Percentiles rank a stretch among this genome's conserved stretches.
Conservation (phyloP, 75 land plant genomes). For the Ceratopteris richardii region DNA sequence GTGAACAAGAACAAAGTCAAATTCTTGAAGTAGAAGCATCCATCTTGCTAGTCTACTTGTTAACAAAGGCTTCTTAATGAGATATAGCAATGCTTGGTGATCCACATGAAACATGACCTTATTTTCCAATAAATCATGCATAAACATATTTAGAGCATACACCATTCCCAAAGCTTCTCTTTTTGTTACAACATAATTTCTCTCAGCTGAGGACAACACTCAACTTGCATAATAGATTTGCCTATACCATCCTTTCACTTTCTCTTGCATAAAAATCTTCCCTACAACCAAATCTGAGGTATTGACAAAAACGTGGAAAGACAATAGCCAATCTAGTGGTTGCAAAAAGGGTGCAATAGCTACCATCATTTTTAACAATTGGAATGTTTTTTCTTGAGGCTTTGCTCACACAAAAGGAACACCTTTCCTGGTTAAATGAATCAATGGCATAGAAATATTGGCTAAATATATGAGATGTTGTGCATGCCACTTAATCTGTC, state of each 20-base stretch:
- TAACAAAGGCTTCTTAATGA: neutral
- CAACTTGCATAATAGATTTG: neutral
- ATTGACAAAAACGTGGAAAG: conserved; percentile 1
- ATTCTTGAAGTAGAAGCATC: conserved; percentile 6
- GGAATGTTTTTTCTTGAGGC: neutral
- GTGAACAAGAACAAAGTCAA: neutral
- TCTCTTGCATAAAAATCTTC: neutral
- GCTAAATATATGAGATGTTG: neutral
- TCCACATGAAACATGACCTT: neutral
- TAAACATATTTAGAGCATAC: neutral
- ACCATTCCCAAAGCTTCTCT: neutral
- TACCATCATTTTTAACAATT: neutral
- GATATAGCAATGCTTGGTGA: conserved; percentile 2
- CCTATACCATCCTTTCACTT: too few species aligned
- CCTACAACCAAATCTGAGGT: conserved; percentile 4
- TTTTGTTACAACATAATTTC: conserved; percentile 7
- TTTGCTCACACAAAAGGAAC: neutral
- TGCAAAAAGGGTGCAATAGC: neutral
- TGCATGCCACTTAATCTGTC: neutral
- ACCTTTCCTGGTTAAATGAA: neutral
- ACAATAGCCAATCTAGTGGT: neutral
- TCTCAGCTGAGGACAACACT: neutral
- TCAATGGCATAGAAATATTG: neutral
- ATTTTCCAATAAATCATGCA: neutral
- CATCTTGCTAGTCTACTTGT: neutral